Evolutionary conservation across 2,329 filamentous ascomycete genomes (phyloP), one percentile per base, ranked within the genome.

Genomic region (Akanthomyces uredinophilus): DNA sequence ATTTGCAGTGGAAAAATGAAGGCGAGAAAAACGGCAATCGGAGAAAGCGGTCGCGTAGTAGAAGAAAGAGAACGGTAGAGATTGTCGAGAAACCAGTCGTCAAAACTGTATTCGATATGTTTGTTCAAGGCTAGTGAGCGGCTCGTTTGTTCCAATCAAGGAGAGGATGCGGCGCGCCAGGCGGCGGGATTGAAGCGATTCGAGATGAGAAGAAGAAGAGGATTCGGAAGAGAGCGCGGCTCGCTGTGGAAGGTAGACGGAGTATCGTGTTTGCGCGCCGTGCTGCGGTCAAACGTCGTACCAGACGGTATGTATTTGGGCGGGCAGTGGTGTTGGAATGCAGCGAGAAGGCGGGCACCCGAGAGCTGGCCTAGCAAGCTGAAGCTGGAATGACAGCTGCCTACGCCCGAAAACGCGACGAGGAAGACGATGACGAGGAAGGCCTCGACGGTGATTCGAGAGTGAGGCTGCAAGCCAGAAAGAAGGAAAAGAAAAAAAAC

Each of bases 231-330:
- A 52, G 27, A 60, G 49, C 57, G 57, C 57, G 59, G 41, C 59
- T 61, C 59, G 59, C 20, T 39, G 11, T 24, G 32, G n/a, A 55
- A 51, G 41, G 22, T 2, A 24, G 41, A 22, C 20, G 29, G 20
- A 55, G 20, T 61, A 61, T 61, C 50, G 59, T 54, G 50, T 61
- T 54, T 24, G 50, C 41, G 47, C 49, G 41, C 20, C 50, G 50
- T 49, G 51, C 16, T 39, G 50, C 50, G 43, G 58, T 20, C 50
- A 46, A 53, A 53, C 49, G 49, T 61, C 59, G 59, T 61, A 61
- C 59, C 50, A 49, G 51, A 61, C 50, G 59, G 59, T 53, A 61
- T 61, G 59, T 49, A 61, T 41, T 49, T 39, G 51, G 5, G 59
- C 43, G 51, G 51, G 59, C 35, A 39, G 41, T 16, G 50, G 27